Evolutionary conservation across 352 stramenopile genomes (phyloP), one percentile per base, ranked within the genome.

Genomic region (Nothophytophthora sp.): DNA sequence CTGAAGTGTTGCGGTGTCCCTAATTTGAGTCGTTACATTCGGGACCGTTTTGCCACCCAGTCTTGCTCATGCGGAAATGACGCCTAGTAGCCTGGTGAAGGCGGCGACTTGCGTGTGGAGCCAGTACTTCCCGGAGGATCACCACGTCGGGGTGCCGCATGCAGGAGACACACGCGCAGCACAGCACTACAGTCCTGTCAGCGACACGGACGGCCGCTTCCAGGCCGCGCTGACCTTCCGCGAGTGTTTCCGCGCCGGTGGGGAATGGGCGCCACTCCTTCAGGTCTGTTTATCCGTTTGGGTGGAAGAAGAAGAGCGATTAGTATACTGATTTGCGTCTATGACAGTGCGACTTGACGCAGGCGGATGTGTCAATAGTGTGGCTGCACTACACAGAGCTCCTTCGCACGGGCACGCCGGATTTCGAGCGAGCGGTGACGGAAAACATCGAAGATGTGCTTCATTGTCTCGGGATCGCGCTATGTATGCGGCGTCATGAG

Each of bases 91-190:
- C 22, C 52, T 69, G 16, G 53, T 76, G 39, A 49, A 67, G 9
- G 75, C 81, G 15, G 77, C 81, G 5, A 91, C 73, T 32, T 71
- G 73, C 50, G 81, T 91, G 32, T 91, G 81, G 81, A 86, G 60
- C 37, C 81, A 87, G 59, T 91, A 89, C 54, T 91, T 89, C 52
- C 76, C 78, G 2, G 60, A 82, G 19, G 78, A 91, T 51, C 76
- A 88, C 45, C 60, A 73, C 53, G 67, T 86, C 28, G 72, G 74
- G 13, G 38, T 69, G 15, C 55, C 55, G 1, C 56, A 58, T 24
- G 69, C 74, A 0, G 71, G 63, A 9, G 74, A 83, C 50, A 75
- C 72, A 39, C 69, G 71, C 29, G 64, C 65, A 2, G 41, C 52
- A 22, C 61, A 68, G 33, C 81, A 81, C 43, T 82, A 81, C 55